Conservation (phyloP, 2,329 filamentous ascomycete species). For the Coniochaeta ligniaria region DNA sequence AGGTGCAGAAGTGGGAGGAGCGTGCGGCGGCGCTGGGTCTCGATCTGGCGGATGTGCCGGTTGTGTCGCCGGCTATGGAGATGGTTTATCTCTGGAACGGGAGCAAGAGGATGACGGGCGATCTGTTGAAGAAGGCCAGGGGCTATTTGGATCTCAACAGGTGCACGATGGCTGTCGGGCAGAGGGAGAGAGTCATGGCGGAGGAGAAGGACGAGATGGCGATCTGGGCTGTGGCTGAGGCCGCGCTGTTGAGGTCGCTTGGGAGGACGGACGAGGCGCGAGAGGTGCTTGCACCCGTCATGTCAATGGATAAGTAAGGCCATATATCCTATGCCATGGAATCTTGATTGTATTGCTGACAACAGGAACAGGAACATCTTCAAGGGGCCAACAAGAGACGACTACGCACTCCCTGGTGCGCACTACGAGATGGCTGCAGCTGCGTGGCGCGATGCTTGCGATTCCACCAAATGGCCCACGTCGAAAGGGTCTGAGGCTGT, state of each 20-base stretch:
- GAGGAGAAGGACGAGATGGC: conserved; percentile 53
- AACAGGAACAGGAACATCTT: conserved; percentile 35
- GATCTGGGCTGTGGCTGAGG: conserved; percentile 59
- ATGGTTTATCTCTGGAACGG: conserved; percentile 96
- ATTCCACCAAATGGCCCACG: conserved; percentile 21
- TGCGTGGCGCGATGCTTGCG: conserved; percentile 63
- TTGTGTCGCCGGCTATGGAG: conserved; percentile 74
- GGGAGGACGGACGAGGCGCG: conserved; percentile 59
- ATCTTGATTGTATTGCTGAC: neutral
- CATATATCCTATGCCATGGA: neutral
- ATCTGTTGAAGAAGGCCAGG: conserved; percentile 58
- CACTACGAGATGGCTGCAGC: conserved; percentile 83
- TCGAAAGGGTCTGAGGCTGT: conserved; percentile 11
- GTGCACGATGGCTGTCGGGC: conserved; percentile 41
- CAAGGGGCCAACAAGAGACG: conserved; percentile 56
- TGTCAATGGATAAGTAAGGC: conserved; percentile 55
- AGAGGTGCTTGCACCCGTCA: conserved; percentile 54
- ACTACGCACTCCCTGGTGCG: conserved; percentile 66
- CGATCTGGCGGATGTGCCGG: conserved; percentile 71
- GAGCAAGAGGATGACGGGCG: conserved; percentile 66
- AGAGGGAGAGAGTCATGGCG: conserved; percentile 33
- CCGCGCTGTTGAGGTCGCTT: conserved; percentile 58
- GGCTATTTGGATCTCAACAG: conserved; percentile 57
- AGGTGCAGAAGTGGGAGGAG: conserved; percentile 82
- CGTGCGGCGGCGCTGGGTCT: conserved; percentile 60